Percentiles rank a stretch among this genome's conserved stretches.
Evolutionary conservation across 306 rosid genomes (phyloP).

Genomic region (Carpinus viminea): DNA sequence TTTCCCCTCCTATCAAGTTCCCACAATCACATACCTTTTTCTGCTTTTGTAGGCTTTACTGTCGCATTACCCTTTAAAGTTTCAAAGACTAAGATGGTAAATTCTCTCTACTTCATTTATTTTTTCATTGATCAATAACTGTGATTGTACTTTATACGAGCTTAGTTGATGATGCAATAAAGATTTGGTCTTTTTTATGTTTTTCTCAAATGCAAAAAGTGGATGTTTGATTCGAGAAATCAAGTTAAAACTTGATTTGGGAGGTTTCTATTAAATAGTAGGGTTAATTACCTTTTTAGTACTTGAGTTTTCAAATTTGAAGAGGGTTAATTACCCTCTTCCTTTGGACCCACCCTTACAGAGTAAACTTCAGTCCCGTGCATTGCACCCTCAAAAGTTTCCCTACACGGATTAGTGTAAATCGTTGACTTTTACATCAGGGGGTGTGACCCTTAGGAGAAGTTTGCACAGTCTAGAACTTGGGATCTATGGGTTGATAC

Average conservation of each 20-base stretch:
- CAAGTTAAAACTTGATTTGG: not conserved
- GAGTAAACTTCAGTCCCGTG: no score
- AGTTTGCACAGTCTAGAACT: no score
- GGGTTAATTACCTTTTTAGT: no score
- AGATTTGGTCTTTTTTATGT: not conserved
- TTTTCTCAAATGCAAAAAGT: not conserved
- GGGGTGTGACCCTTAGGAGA: no score
- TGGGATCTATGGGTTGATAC: no score
- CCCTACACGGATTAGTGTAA: no score
- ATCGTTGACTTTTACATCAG: no score
- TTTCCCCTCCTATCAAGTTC: constrained; percentile 16
- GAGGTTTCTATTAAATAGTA: not conserved
- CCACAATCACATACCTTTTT: constrained; percentile 2
- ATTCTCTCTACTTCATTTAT: constrained; percentile 10
- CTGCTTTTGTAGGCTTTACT: constrained; percentile 69
- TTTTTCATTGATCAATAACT: not conserved
- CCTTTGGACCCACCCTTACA: no score
- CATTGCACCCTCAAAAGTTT: no score
- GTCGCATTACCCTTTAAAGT: constrained; percentile 64
- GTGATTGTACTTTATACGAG: not conserved
- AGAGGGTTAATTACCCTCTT: no score
- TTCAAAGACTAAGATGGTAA: constrained; percentile 72
- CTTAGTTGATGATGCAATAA: not conserved
- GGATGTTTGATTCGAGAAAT: not conserved
- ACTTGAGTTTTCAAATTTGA: no score